Evolutionary conservation across 1,284 basidiomycete genomes (phyloP).

Genomic region (Fomitopsis palustris): DNA sequence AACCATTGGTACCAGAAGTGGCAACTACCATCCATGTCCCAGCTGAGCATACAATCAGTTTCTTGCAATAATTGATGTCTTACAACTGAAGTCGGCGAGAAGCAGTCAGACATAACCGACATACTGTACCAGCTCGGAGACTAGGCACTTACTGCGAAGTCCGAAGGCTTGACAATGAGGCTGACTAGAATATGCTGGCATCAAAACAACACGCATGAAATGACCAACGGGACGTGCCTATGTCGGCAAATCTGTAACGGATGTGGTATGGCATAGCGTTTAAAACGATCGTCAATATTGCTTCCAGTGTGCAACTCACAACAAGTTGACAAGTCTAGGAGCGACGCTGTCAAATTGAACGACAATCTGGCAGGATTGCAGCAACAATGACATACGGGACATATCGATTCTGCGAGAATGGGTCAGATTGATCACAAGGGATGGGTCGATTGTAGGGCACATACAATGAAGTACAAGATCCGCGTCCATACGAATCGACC

Average conservation of each 20-base stretch:
- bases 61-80: background rate
- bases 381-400: slow-evolving; percentile 1
- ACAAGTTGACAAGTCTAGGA: slow-evolving; percentile 1
- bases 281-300: too few relatives aligned
- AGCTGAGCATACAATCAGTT: too few relatives aligned
- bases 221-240: background rate
- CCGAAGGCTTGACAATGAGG: background rate
- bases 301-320: background rate
- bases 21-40: background rate
- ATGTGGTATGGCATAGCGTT: background rate
- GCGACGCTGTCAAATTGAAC: background rate
- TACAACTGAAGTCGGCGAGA: background rate
- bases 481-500: slow-evolving; percentile 7
- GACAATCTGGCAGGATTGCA: too few relatives aligned
- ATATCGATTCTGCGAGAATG: slow-evolving; percentile 1
- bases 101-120: too few relatives aligned
- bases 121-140: background rate
- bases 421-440: background rate
- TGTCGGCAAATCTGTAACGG: slow-evolving; percentile 1
- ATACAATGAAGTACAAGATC: slow-evolving; percentile 1
- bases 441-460: background rate
- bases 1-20: slow-evolving; percentile 5
- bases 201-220: background rate
- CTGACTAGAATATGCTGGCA: background rate
- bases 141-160: background rate